phyloP scores from a whole-genome alignment of 139 green algal species.

The Tetradesmus lagerheimii region DNA sequence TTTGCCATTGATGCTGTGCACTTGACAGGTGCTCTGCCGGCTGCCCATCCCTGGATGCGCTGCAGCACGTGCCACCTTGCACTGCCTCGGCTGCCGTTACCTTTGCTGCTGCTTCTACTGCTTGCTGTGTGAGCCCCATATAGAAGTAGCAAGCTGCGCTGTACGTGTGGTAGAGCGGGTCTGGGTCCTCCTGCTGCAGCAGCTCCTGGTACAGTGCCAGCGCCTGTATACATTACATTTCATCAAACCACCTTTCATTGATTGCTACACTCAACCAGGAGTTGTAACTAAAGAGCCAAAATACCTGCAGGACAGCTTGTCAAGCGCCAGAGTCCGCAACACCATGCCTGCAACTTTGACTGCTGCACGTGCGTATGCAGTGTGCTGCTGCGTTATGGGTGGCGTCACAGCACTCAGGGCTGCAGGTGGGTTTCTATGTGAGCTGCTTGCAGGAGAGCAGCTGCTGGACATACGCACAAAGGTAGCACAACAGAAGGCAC shows the following conservation, averaged over 20 bases:
- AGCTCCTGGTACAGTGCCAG: slow-evolving; percentile 79
- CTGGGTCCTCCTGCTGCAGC: slow-evolving; percentile 67
- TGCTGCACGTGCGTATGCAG: no score
- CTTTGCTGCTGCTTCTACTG: slow-evolving; percentile 66
- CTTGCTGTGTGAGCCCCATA: slow-evolving; percentile 80
- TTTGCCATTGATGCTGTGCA: no score
- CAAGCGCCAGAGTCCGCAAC: not conserved
- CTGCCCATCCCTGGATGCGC: no score
- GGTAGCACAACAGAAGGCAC: not conserved
- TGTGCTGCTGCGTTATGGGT: no score
- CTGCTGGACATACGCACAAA: not conserved
- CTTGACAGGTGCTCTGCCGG: no score
- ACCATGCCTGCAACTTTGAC: no score
- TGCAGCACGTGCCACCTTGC: no score
- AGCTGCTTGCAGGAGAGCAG: not conserved
- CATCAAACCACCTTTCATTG: no score
- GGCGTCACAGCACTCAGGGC: no score
- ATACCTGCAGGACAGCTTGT: slow-evolving; percentile 51
- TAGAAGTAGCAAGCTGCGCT: slow-evolving; percentile 81
- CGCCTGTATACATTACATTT: no score
- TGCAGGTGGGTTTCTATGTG: not conserved
- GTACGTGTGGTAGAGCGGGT: slow-evolving; percentile 77
- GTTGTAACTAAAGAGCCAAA: no score
- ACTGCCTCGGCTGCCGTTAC: slow-evolving; percentile 9
- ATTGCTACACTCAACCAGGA: no score